Conservation (phyloP, 495 filamentous ascomycete species). For the Talaromyces borbonicus region DNA sequence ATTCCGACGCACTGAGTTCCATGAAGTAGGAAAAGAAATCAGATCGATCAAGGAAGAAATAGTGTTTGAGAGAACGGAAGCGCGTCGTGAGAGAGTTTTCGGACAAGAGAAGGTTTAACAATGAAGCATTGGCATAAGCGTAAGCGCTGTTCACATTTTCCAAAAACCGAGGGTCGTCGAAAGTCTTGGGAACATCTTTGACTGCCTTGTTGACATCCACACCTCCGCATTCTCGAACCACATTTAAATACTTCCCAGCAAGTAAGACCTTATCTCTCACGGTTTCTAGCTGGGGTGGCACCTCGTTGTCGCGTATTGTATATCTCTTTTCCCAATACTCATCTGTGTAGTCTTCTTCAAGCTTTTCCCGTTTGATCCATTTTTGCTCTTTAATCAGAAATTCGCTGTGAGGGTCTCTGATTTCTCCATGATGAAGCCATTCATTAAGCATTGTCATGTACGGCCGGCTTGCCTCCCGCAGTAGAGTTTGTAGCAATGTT, state of each 20-base stretch:
- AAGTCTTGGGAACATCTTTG: slow-evolving; percentile 78
- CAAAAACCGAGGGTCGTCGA: slow-evolving; percentile 80
- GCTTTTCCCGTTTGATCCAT: slow-evolving; percentile 79
- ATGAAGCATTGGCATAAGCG: slow-evolving; percentile 85
- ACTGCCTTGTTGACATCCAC: slow-evolving; percentile 89
- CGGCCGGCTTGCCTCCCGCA: slow-evolving; percentile 81
- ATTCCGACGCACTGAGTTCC: slow-evolving; percentile 76
- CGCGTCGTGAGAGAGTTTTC: slow-evolving; percentile 83
- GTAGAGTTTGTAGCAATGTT: slow-evolving; percentile 62
- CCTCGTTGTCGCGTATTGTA: slow-evolving; percentile 79
- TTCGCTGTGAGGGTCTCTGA: slow-evolving; percentile 87
- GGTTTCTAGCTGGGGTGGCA: slow-evolving; percentile 84
- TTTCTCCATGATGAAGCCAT: slow-evolving; percentile 93
- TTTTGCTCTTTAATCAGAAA: slow-evolving; percentile 95
- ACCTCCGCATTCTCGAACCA: slow-evolving; percentile 92
- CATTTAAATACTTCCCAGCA: slow-evolving; percentile 95
- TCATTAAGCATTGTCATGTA: slow-evolving; percentile 99
- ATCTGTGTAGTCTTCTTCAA: slow-evolving; percentile 95
- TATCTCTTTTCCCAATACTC: slow-evolving; percentile 99
- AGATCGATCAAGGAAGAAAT: slow-evolving; percentile 96
- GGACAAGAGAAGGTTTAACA: slow-evolving; percentile 85
- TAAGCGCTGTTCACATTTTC: slow-evolving; percentile 95
- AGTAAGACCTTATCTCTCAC: slow-evolving; percentile 91
- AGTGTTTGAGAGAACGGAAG: slow-evolving; percentile 87
- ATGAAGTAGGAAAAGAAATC: slow-evolving; percentile 98